Evolutionary conservation across 2,329 filamentous ascomycete genomes (phyloP).

Genomic region (Aureobasidium sp.): DNA sequence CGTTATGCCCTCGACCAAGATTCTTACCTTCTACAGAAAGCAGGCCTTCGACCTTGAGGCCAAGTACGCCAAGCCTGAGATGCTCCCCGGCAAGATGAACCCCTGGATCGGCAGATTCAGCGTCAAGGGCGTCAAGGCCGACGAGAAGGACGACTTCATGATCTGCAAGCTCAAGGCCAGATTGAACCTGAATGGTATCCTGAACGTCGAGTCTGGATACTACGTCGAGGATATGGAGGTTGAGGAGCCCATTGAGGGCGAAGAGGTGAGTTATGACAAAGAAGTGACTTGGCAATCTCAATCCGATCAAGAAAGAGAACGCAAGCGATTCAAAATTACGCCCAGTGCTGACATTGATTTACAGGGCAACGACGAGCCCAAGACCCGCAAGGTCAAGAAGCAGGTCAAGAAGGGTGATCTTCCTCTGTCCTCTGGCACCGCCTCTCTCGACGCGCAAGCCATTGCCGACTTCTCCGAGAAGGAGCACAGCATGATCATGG

Average conservation of each 20-base stretch:
- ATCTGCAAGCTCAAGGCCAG: constrained; percentile 99
- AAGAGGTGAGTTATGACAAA: constrained; percentile 38
- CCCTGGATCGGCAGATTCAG: constrained; percentile 97
- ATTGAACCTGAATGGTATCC: constrained; percentile 88
- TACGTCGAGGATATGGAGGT: constrained; percentile 97
- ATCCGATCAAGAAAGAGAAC: constrained; percentile 5
- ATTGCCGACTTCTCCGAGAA: constrained; percentile 67
- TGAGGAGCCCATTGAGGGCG: constrained; percentile 78
- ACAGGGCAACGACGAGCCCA: constrained; percentile 57
- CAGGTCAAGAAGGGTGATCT: constrained; percentile 96
- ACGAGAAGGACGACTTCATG: constrained; percentile 95
- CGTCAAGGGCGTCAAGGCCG: constrained; percentile 92
- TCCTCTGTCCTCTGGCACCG: constrained; percentile 73
- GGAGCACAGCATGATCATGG: constrained; percentile 87
- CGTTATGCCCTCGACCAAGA: constrained; percentile 95
- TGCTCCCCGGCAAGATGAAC: constrained; percentile 78
- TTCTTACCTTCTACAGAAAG: constrained; percentile 98
- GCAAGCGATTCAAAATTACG: constrained; percentile 15
- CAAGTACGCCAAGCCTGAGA: constrained; percentile 78
- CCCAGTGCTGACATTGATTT: constrained; percentile 23
- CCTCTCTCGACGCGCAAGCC: constrained; percentile 60
- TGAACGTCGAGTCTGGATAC: constrained; percentile 95
- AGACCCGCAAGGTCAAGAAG: constrained; percentile 98
- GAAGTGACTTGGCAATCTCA: not conserved
- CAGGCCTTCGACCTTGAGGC: constrained; percentile 95